Percentiles rank a stretch among this genome's conserved stretches.
Conservation (phyloP, 495 filamentous ascomycete genomes). For the Aspergillus biplanus region DNA sequence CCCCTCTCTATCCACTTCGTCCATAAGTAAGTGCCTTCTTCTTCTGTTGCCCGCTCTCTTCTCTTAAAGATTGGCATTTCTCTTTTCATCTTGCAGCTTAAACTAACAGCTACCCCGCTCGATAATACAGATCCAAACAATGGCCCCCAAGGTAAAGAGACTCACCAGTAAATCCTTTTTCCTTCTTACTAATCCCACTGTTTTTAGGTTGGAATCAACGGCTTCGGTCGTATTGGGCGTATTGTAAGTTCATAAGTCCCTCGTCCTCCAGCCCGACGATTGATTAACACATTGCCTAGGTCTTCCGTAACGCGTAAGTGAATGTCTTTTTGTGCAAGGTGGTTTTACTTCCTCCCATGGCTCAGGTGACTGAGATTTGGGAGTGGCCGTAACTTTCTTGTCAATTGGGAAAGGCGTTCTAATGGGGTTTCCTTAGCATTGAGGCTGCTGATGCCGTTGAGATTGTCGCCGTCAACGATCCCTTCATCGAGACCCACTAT, state of each 20-base stretch:
- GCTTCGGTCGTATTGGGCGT: constrained; percentile 98
- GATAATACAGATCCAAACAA: constrained; percentile 32
- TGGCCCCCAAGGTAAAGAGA: constrained; percentile 47
- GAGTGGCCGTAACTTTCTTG: neutral
- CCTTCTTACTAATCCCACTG: constrained; percentile 16
- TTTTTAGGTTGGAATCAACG: constrained; percentile 92
- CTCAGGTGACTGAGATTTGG: neutral
- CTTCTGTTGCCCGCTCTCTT: constrained; percentile 7
- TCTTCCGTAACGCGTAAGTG: constrained; percentile 81
- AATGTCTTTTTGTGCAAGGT: constrained; percentile 18
- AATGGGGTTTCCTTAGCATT: constrained; percentile 62
- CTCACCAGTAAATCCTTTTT: neutral
- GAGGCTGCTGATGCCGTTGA: constrained; percentile 79
- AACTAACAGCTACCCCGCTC: constrained; percentile 32
- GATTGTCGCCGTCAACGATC: constrained; percentile 96
- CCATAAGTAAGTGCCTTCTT: constrained; percentile 25
- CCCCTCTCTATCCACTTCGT: constrained; percentile 22
- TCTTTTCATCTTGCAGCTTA: constrained; percentile 14
- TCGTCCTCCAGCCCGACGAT: neutral
- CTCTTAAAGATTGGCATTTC: constrained; percentile 12
- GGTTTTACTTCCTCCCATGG: constrained; percentile 12
- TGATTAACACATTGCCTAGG: constrained; percentile 41
- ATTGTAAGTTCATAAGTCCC: constrained; percentile 63
- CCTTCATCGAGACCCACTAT: constrained; percentile 98
- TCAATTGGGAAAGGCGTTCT: constrained; percentile 25